Percentiles rank a stretch among this genome's conserved stretches.
Conservation (phyloP, 257 asterid species). For the Echium plantagineum region DNA sequence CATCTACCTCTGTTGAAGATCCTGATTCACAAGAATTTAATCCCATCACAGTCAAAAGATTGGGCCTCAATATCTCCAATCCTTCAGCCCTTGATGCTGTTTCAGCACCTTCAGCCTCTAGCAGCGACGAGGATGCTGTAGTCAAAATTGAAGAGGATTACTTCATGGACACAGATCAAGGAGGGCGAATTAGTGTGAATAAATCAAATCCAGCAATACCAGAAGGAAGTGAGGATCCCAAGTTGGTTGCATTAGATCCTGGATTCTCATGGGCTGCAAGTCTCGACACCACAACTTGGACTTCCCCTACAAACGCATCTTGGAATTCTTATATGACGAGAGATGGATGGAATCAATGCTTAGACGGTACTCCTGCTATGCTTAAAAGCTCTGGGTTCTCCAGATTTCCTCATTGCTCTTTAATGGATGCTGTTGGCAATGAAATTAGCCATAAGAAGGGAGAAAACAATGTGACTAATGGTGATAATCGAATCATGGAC, state of each 20-base stretch:
- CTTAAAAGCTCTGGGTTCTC: slow-evolving; percentile 19
- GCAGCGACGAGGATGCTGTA: slow-evolving; percentile 19
- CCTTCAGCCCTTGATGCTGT: slow-evolving; percentile 15
- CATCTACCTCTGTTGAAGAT: slow-evolving; percentile 36
- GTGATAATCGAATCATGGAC: slow-evolving; percentile 27
- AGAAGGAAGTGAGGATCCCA: slow-evolving; percentile 14
- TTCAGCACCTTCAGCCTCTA: slow-evolving; percentile 17
- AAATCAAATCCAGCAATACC: slow-evolving; percentile 10
- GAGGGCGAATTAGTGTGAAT: slow-evolving; percentile 7
- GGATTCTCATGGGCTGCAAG: slow-evolving; percentile 17
- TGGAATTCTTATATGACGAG: slow-evolving; percentile 20
- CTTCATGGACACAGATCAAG: slow-evolving; percentile 20
- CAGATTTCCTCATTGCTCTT: slow-evolving; percentile 24
- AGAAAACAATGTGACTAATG: slow-evolving; percentile 14
- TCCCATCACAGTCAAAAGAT: slow-evolving; percentile 15
- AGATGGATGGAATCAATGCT: slow-evolving; percentile 9
- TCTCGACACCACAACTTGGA: slow-evolving; percentile 20
- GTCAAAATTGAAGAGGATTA: slow-evolving; percentile 52
- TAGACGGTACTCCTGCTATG: slow-evolving; percentile 6
- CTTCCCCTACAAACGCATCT: slow-evolving; percentile 20
- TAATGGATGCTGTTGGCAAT: slow-evolving; percentile 17
- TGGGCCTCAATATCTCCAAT: slow-evolving; percentile 13
- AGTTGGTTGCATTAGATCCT: slow-evolving; percentile 26
- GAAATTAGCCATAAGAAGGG: slow-evolving; percentile 16
- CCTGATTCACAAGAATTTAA: slow-evolving; percentile 19